Base-by-base conservation (phyloP, 106 monocot genomes). In the Narthecium ossifragum region DNA sequence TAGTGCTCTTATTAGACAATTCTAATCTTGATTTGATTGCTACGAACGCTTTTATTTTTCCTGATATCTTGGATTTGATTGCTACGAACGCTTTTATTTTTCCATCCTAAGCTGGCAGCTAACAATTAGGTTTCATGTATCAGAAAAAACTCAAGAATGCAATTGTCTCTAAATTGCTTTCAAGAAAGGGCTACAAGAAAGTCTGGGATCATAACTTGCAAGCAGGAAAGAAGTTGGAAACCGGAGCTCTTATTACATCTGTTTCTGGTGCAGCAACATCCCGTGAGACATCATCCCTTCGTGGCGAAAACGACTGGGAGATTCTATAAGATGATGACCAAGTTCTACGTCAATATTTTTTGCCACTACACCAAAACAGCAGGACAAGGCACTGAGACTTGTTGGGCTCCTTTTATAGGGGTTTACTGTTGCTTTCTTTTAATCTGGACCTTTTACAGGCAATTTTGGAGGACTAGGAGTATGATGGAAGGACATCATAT, bases 261-360 rank as follows among this genome's bases (percentile, higher is more conserved):
- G 7, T 36, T 51, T 21, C 21, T n/a, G 20, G 1, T 1, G 47
- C 1, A 0, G 20, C 6, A 14, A n/a, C 22, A 24, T 20, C 22
- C 36, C 10, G 7, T 0, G 26, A 68, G 4, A 1, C 5, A 36
- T 34, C 31, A 5, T 30, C 15, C n/a, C 3, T 8, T 22, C 21
- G 45, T 24, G 39, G 46, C 8, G 73, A 73, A 7, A 53, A 59
- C 30, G 73, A 73, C 15, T 73, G 73, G 73, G 73, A 73, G 52
- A 6, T 73, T 7, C 39, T 73, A 25, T 73, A 66, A 61, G 22
- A 27, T 14, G 34, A 2, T 8, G 8, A 45, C 26, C 4, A 15
- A 0, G 24, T 12, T 6, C 21, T 8, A 49, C 8, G 49, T 22
- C 3, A 10, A 46, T 22, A 22, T 49, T 22, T 43, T 53, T 15